A percentile compares a stretch with the other conserved stretches of the same genome.
Conservation (phyloP, 83 land plant species). For the Thuja plicata region DNA sequence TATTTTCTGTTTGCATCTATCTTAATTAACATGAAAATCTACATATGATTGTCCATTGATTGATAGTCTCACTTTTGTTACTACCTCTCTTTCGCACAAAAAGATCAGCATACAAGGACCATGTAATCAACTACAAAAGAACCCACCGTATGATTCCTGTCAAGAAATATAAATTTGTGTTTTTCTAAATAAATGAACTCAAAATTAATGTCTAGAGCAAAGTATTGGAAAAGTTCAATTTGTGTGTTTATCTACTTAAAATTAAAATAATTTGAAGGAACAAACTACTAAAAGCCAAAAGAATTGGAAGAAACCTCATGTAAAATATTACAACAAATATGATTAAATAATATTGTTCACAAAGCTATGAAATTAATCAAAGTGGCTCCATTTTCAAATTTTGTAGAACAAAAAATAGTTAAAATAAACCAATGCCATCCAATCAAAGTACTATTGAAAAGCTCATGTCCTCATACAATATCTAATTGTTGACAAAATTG, state of each 20-base stretch:
- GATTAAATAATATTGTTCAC: too few relatives aligned
- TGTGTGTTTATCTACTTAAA: not conserved
- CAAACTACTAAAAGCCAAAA: not conserved
- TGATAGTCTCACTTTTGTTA: too few relatives aligned
- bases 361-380: not conserved
- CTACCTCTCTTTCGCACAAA: not conserved
- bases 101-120: not conserved
- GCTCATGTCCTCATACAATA: not conserved
- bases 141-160: not conserved
- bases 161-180: not conserved
- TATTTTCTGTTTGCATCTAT: not conserved
- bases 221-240: not conserved
- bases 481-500: not conserved
- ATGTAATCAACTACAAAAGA: not conserved
- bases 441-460: not conserved
- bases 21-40: not conserved
- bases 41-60: not conserved
- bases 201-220: not conserved
- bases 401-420: not conserved
- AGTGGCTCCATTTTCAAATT: not conserved
- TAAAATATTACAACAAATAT: too few relatives aligned
- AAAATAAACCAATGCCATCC: not conserved
- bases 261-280: not conserved
- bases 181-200: not conserved
- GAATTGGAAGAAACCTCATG: not conserved